Evolutionary conservation across 495 filamentous ascomycete genomes (phyloP), one percentile per base, ranked within the genome.

Genomic region (Penicillium riverlandense): DNA sequence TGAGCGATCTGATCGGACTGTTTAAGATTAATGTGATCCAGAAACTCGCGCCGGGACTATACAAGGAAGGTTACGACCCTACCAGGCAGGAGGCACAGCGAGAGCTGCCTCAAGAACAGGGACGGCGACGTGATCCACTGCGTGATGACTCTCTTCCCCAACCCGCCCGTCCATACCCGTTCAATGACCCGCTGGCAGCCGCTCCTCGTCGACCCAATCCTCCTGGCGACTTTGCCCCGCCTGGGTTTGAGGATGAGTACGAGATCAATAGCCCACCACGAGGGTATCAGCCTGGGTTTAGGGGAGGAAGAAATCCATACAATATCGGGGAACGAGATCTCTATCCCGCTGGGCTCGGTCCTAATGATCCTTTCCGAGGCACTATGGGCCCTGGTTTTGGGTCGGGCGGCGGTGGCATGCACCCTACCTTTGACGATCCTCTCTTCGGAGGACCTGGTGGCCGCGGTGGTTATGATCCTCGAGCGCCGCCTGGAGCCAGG

Each of bases 361-460:
- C 90, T 0, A 61, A 88, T 57, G 88, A 95, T 66, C 89, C 90
- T 1, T 55, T 96, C 4, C 63, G 84, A 13, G 81, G 81, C 7
- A 69, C 74, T 9, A 74, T 88, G 45, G 75, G 75, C 9, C 74
- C 75, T 44, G 67, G 79, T 2, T 58, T 70, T 29, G 71, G 73
- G 11, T 65, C 67, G 3, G 65, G 70, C 29, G 78, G 79, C 1
- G 77, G 83, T 35, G 92, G 92, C 2, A 97, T 97, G 92, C 86
- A 96, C 65, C 92, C 92, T 0, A 94, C 88, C 0, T 90, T 95
- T 54, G 88, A 96, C 55, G 92, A 97, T 62, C 89, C 88, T 27
- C 61, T 96, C 53, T 96, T 96, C 61, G 78, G 75, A 31, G 88
- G 86, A 0, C 58, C 59, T 9, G 71, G 68, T 12, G 73, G 72